Base-by-base conservation (phyloP, 345 rosid genomes). In the Rhodamnia rubescens region DNA sequence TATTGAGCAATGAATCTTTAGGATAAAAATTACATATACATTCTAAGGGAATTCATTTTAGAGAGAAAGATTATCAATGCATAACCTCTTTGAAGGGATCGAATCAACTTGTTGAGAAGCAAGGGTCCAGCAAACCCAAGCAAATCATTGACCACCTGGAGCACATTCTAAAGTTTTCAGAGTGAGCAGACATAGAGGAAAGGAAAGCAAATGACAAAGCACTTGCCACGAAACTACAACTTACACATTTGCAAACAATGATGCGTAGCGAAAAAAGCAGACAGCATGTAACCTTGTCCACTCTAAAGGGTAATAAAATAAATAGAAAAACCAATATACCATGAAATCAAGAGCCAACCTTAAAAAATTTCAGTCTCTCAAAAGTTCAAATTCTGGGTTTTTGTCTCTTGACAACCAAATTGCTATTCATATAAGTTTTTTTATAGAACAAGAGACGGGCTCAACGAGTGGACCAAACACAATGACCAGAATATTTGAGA, bases 101-200 rank as follows among this genome's bases (percentile, higher is more conserved):
- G 92, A 92, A 96, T 93, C 49, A 94, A 96, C 88, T 87, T 93
- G 89, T 96, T 96, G 84, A 95, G 98, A 74, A 96, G 93, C 86
- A 96, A 89, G 4, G 99, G 99, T 87, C 94, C 98, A 11, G 88
- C 93, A 91, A 96, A 95, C 86, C 96, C 95, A 47, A 96, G 87
- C 83, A 92, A 92, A 88, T 96, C 99, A 89, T 95, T 95, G 75
- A 95, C 87, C 83, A 92, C 94, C 99, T 96, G 92, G 61, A 83
- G 69, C 53, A 82, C 32, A 14, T 82, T 53, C 44, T 29, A 54
- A 82, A 12, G 20, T 27, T 52, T 27, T 54, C 58, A 82, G 59
- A 82, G 84, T 18, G 57, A 82, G 29, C 44, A 40, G 29, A 54
- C 18, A 69, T 18, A 69, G 80, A 36, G 26, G 40, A 69, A 69